phyloP scores from a whole-genome alignment of 129 eudicot genomes.

The Kitagawia praeruptora region DNA sequence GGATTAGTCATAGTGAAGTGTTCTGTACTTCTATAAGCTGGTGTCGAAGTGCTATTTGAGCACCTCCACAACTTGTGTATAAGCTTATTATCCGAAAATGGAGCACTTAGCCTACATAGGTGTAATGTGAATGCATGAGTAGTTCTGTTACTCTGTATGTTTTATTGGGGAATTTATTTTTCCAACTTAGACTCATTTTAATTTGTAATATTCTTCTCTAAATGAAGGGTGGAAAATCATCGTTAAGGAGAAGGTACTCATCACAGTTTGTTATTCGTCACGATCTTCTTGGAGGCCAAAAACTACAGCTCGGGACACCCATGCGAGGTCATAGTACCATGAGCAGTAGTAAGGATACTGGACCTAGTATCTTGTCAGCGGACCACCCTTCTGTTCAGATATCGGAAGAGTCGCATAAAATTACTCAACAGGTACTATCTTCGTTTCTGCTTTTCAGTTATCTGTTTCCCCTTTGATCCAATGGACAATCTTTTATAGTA shows the following conservation, averaged over 20 bases:
- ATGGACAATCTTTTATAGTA: neutral
- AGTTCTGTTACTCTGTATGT: neutral
- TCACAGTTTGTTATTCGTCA: constrained; percentile 30
- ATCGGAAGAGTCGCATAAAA: constrained; percentile 19
- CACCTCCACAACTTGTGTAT: neutral
- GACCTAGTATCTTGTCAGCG: constrained; percentile 7
- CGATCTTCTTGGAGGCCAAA: constrained; percentile 39
- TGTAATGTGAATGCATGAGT: neutral
- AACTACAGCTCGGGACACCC: constrained; percentile 21
- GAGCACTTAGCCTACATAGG: neutral
- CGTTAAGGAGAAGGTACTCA: constrained; percentile 32
- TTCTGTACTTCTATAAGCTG: neutral
- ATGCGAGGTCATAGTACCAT: constrained; percentile 14
- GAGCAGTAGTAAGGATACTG: constrained; percentile 14
- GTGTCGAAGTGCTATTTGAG: neutral
- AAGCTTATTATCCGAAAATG: neutral
- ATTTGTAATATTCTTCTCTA: constrained; percentile 14
- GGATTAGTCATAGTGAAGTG: neutral
- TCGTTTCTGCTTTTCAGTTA: neutral
- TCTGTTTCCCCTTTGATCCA: neutral
- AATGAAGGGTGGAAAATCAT: constrained; percentile 28
- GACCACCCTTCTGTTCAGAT: constrained; percentile 12
- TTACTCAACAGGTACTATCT: constrained; percentile 21
- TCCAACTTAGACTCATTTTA: neutral
- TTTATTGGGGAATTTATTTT: neutral